These are phyloP conservation scores for Pelargonium nanum DNA, from an alignment of 345 rosid species.

Conservation along the genomic window DNA sequence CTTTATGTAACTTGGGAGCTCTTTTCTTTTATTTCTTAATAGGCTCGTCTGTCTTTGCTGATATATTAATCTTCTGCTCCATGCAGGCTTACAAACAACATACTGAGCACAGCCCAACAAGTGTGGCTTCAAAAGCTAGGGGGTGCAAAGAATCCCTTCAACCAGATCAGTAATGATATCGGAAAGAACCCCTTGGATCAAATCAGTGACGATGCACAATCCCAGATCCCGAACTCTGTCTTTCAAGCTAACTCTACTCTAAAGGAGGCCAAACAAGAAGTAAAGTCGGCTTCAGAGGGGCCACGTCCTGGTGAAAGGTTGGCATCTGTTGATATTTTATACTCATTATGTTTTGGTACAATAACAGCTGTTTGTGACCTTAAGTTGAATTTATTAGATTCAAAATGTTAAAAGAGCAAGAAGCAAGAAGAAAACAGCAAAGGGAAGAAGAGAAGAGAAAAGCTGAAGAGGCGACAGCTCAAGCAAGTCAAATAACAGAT, in stretches of 20 bases:
- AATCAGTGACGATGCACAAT: conserved; percentile 27
- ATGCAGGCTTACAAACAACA: conserved; percentile 82
- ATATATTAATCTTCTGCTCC: conserved; percentile 8
- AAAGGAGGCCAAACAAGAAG: conserved; percentile 21
- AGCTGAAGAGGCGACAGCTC: conserved; percentile 31
- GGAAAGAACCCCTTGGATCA: conserved; percentile 30
- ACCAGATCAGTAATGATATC: conserved; percentile 30
- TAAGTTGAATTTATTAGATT: conserved; percentile 39
- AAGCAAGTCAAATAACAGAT: conserved; percentile 17
- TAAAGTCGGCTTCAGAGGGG: conserved; percentile 43
- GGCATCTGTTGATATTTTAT: conserved; percentile 2
- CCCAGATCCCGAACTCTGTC: conserved; percentile 29
- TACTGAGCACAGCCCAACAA: conserved; percentile 80
- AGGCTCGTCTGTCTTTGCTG: conserved; percentile 7
- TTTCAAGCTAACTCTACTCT: conserved; percentile 25
- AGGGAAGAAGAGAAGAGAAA: conserved; percentile 52
- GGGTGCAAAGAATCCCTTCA: conserved; percentile 52
- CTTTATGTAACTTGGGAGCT: not conserved
- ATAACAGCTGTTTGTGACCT: conserved; percentile 8
- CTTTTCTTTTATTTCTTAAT: not conserved
- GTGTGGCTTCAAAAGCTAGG: conserved; percentile 92
- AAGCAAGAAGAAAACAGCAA: conserved; percentile 52
- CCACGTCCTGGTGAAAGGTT: conserved; percentile 72
- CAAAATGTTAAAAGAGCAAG: conserved; percentile 70
- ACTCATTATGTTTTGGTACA: not conserved